These are phyloP conservation scores for Buxus sempervirens DNA, from an alignment of 164 flowering plant genomes.

Conservation along the genomic window DNA sequence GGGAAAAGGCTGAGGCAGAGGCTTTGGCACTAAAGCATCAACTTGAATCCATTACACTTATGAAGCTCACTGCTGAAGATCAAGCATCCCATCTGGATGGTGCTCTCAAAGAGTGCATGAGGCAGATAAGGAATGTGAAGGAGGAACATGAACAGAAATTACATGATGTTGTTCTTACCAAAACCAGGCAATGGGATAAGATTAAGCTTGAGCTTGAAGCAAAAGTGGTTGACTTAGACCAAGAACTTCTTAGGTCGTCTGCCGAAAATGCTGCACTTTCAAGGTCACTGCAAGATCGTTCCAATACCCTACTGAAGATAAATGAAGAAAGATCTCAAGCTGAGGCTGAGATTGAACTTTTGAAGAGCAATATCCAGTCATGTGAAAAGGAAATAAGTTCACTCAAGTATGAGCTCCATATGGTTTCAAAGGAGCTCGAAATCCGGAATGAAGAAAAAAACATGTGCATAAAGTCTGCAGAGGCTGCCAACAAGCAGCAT, in stretches of 20 bases:
- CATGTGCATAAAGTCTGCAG: slow-evolving; percentile 87
- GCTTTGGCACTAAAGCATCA: slow-evolving; percentile 41
- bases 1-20: slow-evolving; percentile 69
- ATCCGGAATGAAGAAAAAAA: slow-evolving; percentile 96
- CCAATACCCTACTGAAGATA: slow-evolving; percentile 47
- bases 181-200: slow-evolving; percentile 34
- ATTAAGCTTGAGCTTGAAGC: slow-evolving; percentile 34
- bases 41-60: slow-evolving; percentile 36
- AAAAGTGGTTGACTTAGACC: slow-evolving; percentile 15
- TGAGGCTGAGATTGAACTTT: slow-evolving; percentile 29
- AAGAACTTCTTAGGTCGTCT: slow-evolving; percentile 14
- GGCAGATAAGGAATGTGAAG: slow-evolving; percentile 54
- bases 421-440: slow-evolving; percentile 81
- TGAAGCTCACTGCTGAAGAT: slow-evolving; percentile 39
- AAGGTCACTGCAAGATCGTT: slow-evolving; percentile 61
- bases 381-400: slow-evolving; percentile 87
- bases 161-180: slow-evolving; percentile 42
- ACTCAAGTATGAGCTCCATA: slow-evolving; percentile 81
- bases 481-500: slow-evolving; percentile 86
- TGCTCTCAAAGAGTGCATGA: slow-evolving; percentile 71
- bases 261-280: slow-evolving; percentile 26
- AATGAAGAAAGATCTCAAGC: slow-evolving; percentile 10
- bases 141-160: slow-evolving; percentile 64
- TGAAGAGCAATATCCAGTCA: slow-evolving; percentile 69
- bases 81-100: slow-evolving; percentile 47